Base-by-base conservation (phyloP, 2,329 filamentous ascomycete species). In the Fusarium marasasianum region DNA sequence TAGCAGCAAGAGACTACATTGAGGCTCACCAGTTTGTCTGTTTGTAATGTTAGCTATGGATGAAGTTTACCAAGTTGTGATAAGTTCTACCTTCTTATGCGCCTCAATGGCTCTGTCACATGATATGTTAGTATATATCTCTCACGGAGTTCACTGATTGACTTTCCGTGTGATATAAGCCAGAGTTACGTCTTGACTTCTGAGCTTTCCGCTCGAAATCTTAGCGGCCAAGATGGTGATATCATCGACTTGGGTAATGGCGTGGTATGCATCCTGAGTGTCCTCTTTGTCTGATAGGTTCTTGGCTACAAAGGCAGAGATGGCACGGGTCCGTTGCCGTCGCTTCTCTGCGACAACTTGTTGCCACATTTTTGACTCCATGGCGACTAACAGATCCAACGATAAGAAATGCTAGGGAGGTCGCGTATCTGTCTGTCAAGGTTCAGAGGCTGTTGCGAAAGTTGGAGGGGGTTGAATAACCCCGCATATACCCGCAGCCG, bases 11-110 rank as follows among this genome's bases (percentile, higher is more conserved):
- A 24, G n/a, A 12, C 13, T 37, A 26, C 17, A 26, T 12, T 26
- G 1, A 6, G 9, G 7, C 50, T 63, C 59, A 70, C 71, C 71
- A 73, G 11, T 73, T 73, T 14, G 71, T 72, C 71, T 73, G 8
- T 15, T 0, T 2, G 10, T 8, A 1, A 1, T 8, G 8, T 73
- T 4, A 73, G 71, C 26, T 2, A 29, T 4, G 17, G 20, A 14
- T 11, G 11, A 8, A 10, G 12, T 8, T 26, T 7, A 6, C 1
- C 24, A 22, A 20, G 35, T 24, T 24, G 12, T 24, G 8, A 2
- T 2, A 24, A 35, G 13, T 1, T 17, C 29, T 47, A 73, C 71
- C 15, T 51, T 48, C 8, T 63, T 56, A 13, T 73, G 71, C 12
- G 66, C 66, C 18, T 68, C 41, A 4, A 74, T 71, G 1, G 66